These are phyloP conservation scores for Geotrichum histeridarum DNA, from an alignment of 1,139 yeast species.

Conservation along the genomic window DNA sequence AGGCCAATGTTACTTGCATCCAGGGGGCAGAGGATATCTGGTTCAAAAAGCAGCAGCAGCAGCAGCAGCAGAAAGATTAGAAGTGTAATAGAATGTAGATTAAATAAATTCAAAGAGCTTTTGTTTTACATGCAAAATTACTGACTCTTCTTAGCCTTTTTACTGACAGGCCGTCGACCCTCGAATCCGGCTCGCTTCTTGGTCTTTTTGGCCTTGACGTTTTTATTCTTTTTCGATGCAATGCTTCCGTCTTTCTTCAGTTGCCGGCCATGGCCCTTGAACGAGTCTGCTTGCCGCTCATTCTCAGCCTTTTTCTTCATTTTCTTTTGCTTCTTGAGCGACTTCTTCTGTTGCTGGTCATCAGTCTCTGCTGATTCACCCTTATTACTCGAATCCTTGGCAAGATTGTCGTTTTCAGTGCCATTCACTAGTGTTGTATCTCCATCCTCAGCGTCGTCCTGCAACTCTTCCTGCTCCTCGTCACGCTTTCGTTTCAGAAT, in stretches of 20 bases:
- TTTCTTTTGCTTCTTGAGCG: not conserved
- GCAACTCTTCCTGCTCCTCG: conserved; percentile 4
- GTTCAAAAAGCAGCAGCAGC: conserved; percentile 39
- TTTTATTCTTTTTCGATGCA: conserved; percentile 8
- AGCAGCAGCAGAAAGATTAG: not conserved
- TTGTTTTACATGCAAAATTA: not conserved
- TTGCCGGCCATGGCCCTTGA: not conserved
- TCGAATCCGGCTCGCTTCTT: conserved; percentile 17
- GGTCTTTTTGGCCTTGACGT: not conserved
- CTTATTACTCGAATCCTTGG: too few species aligned
- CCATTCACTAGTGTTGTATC: not conserved
- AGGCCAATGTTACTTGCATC: conserved; percentile 83
- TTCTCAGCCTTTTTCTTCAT: not conserved
- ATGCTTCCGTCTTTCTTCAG: not conserved
- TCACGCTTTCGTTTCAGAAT: conserved; percentile 32
- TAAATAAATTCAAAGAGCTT: too few species aligned
- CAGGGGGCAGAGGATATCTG: conserved; percentile 84
- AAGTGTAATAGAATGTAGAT: not conserved
- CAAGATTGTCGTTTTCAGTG: not conserved
- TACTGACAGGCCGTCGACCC: conserved; percentile 7
- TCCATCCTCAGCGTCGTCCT: not conserved
- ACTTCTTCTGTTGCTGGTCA: not conserved
- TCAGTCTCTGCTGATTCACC: too few species aligned
- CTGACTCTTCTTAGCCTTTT: conserved; percentile 4
- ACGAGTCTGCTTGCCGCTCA: not conserved